Base-by-base conservation (phyloP, 2,329 filamentous ascomycete species). In the Penicillium sp. region DNA sequence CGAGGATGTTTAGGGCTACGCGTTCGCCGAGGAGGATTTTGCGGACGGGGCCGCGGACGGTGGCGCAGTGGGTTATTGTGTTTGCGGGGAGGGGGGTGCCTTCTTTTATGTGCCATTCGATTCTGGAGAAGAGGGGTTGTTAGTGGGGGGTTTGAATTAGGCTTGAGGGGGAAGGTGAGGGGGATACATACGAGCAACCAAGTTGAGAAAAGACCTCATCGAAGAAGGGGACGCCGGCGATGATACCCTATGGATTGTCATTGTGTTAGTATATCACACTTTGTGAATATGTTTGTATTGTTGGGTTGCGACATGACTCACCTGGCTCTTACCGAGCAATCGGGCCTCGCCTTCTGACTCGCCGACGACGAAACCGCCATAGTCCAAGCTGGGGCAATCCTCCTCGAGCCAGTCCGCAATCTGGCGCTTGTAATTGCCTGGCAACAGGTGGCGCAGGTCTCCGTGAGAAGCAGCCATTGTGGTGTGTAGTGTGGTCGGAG, bases 301-400 rank as follows among this genome's bases (percentile, higher is more conserved):
- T 19, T 19, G 37, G 2, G n/a, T 4, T n/a, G 24, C 26, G 35
- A 55, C 26, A 55, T 28, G 13, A 69, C 74, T 60, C 70, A 85
- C 83, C 72, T 82, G 77, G 65, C 82, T 84, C 73, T 88, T 89
- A 2, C 86, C 86, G 24, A 88, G 74, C 22, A 88, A 70, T 67
- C 70, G 72, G n/a, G 80, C 80, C 66, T 80, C 79, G 4, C 76
- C 75, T 6, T 75, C 70, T 7, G 77, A 75, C 64, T 82, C 80
- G 55, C 95, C 95, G 26, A 99, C 95, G 7, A 99, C 95, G 78
- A 96, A 99, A 63, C 95, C 95, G 72, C 92, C 95, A 77, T 97
- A 97, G 83, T 99, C 95, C 80, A 97, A 94, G 57, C 92, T 95
- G 4, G 95, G 95, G 3, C 93, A 96, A 81, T 99, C 95, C 80